Conservation (phyloP, 169 alveolate species). For the Plasmodium knowlesi region DNA sequence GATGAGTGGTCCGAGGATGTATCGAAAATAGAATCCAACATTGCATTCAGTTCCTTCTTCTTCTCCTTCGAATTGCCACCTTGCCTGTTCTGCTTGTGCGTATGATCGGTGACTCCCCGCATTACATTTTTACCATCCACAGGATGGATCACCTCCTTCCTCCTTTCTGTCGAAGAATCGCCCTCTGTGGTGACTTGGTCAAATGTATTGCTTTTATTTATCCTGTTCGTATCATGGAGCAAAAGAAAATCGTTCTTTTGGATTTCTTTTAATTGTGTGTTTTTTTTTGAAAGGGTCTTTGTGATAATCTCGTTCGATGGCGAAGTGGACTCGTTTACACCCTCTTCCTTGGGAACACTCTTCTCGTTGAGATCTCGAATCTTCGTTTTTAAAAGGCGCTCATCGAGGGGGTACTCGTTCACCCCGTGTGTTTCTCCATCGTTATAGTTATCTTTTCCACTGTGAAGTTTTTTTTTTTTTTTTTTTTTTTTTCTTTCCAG, state of each 20-base stretch:
- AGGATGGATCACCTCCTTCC: not conserved
- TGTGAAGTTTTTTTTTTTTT: not conserved
- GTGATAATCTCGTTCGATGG: not conserved
- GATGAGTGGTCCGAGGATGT: slow-evolving; percentile 36
- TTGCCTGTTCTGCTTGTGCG: not conserved
- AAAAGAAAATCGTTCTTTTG: not conserved
- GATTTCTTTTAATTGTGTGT: slow-evolving; percentile 12
- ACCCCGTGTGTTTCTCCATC: not conserved
- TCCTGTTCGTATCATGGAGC: not conserved
- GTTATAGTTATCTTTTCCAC: not conserved
- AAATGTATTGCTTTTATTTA: not conserved
- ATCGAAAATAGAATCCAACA: slow-evolving; percentile 37
- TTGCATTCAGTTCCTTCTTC: slow-evolving; percentile 23
- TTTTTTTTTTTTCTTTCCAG: not conserved
- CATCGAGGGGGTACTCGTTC: not conserved
- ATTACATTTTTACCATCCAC: not conserved
- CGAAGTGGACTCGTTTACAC: not conserved
- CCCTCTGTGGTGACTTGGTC: not conserved
- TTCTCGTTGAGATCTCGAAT: slow-evolving; percentile 10
- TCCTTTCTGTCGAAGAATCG: not conserved
- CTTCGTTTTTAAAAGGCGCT: not conserved
- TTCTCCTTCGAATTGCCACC: slow-evolving; percentile 3
- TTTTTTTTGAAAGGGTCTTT: not conserved
- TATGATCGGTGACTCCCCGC: not conserved
- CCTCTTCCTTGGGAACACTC: not conserved